Percentiles rank a stretch among this genome's conserved stretches.
phyloP scores from a whole-genome alignment of 2,329 filamentous ascomycete species.

The Fusarium chuoi region DNA sequence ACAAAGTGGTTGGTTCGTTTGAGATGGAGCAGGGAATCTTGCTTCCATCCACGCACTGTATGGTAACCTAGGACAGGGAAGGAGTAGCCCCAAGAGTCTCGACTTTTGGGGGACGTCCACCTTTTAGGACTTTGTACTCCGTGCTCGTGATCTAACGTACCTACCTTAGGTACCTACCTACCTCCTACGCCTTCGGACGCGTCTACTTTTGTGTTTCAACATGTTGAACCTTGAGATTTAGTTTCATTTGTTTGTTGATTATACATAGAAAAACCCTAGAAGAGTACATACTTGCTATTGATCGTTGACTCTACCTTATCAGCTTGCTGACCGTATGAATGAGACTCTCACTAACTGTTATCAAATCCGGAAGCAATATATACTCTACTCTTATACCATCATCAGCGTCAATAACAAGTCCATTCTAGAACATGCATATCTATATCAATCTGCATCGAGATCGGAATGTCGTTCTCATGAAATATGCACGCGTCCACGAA shows the following conservation, averaged over 20 bases:
- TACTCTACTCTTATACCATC: not conserved
- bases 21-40: conserved; percentile 27
- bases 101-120: conserved; percentile 6
- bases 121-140: conserved; percentile 27
- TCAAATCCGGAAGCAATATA: too few relatives aligned
- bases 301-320: not conserved
- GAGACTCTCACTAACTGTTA: not conserved
- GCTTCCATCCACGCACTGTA: conserved; percentile 28
- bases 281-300: not conserved
- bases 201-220: conserved; percentile 6
- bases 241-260: not conserved
- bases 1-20: conserved; percentile 35
- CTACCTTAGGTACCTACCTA: too few relatives aligned
- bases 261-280: not conserved
- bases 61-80: conserved; percentile 20
- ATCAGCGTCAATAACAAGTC: not conserved
- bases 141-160: conserved; percentile 33
- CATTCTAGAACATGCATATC: conserved; percentile 2
- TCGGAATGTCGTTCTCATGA: not conserved
- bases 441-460: not conserved
- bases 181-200: not conserved
- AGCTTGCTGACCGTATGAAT: not conserved
- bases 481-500: conserved; percentile 7
- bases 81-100: conserved; percentile 35
- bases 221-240: not conserved